phyloP scores from a whole-genome alignment of 805 yeast species.

The Kuraishia hungarica region DNA sequence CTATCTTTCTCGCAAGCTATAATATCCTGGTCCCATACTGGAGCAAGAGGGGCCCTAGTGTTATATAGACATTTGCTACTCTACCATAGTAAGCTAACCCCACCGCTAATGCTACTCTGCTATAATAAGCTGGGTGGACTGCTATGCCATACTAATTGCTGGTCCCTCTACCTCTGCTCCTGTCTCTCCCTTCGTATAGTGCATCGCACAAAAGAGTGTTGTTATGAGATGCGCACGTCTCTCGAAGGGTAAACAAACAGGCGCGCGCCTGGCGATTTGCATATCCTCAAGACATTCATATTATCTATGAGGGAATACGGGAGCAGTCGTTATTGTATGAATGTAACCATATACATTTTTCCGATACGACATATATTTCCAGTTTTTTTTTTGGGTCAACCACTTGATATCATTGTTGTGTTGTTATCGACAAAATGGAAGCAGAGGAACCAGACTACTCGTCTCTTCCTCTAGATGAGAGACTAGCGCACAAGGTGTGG shows the following conservation, averaged over 20 bases:
- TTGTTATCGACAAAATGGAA: conserved; percentile 5
- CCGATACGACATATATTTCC: neutral
- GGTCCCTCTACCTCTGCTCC: too few relatives aligned
- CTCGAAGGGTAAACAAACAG: neutral
- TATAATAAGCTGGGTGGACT: too few relatives aligned
- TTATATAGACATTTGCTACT: too few relatives aligned
- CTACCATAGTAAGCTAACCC: too few relatives aligned
- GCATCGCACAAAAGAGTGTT: neutral
- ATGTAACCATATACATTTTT: neutral
- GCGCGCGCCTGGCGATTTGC: conserved; percentile 1
- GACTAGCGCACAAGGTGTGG: conserved; percentile 72
- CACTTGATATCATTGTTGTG: too few relatives aligned
- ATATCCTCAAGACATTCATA: neutral
- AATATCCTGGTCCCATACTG: too few relatives aligned
- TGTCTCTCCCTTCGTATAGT: neutral
- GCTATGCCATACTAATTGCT: neutral
- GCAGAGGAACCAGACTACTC: conserved; percentile 53
- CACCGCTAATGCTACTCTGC: too few relatives aligned
- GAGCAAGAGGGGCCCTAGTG: too few relatives aligned
- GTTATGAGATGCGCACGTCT: neutral
- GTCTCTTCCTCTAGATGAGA: conserved; percentile 54
- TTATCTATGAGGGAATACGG: neutral
- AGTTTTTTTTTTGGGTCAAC: too few relatives aligned
- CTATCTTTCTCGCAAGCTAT: too few relatives aligned
- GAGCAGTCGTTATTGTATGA: too few relatives aligned